Evolutionary conservation across 2,329 filamentous ascomycete species (phyloP).

Genomic region (Cladosporium sp.): DNA sequence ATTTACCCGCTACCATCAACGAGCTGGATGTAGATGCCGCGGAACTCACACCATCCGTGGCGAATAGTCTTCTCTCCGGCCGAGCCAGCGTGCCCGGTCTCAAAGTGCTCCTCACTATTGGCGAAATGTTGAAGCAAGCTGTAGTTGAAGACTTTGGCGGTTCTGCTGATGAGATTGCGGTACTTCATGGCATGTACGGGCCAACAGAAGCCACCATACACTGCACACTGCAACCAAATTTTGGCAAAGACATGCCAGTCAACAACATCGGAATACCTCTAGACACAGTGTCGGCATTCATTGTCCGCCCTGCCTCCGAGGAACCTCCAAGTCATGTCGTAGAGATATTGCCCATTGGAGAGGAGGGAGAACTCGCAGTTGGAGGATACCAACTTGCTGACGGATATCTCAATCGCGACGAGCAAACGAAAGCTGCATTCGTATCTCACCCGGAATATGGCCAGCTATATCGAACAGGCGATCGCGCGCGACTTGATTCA

Average conservation of each 20-base stretch:
- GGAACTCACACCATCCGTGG: slow-evolving; percentile 86
- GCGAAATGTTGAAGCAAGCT: slow-evolving; percentile 80
- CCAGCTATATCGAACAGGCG: slow-evolving; percentile 76
- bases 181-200: slow-evolving; percentile 91
- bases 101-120: slow-evolving; percentile 75
- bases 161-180: slow-evolving; percentile 47
- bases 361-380: slow-evolving; percentile 74
- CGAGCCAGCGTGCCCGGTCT: slow-evolving; percentile 64
- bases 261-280: slow-evolving; percentile 74
- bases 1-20: slow-evolving; percentile 66
- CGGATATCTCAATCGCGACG: slow-evolving; percentile 75
- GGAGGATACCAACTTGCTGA: slow-evolving; percentile 75
- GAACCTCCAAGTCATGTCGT: slow-evolving; percentile 18
- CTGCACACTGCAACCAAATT: slow-evolving; percentile 69
- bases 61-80: slow-evolving; percentile 68
- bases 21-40: slow-evolving; percentile 71
- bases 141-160: slow-evolving; percentile 79
- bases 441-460: slow-evolving; percentile 62
- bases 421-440: slow-evolving; percentile 71
- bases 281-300: slow-evolving; percentile 73
- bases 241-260: slow-evolving; percentile 54
- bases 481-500: slow-evolving; percentile 66
- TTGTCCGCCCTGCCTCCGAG: slow-evolving; percentile 50
- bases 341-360: slow-evolving; percentile 59
- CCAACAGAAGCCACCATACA: slow-evolving; percentile 91